Conservation (phyloP, 2,329 filamentous ascomycete species). For the Biscogniauxia sp. region DNA sequence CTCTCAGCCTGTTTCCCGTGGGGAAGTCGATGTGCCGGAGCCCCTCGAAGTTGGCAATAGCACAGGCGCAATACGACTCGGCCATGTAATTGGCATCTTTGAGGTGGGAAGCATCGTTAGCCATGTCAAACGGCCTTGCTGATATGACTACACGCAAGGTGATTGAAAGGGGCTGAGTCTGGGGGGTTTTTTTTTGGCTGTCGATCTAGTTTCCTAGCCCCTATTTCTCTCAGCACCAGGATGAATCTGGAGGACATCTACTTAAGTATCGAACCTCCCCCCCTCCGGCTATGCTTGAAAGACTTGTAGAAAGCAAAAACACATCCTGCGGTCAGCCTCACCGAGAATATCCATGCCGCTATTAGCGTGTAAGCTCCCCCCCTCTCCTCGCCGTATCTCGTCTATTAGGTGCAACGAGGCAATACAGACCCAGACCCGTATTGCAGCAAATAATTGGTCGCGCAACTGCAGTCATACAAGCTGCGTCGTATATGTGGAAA, state of each 20-base stretch:
- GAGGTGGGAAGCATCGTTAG: not conserved
- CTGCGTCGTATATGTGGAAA: too few species aligned
- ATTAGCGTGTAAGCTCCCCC: too few species aligned
- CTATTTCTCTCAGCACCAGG: not conserved
- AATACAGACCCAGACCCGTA: too few species aligned
- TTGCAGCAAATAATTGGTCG: too few species aligned
- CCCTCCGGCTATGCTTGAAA: too few species aligned
- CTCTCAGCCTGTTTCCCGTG: not conserved
- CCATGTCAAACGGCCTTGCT: not conserved
- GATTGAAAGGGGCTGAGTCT: not conserved
- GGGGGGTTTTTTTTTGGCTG: too few species aligned
- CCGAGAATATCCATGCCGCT: not conserved
- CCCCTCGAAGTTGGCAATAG: conserved; percentile 25
- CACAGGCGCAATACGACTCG: conserved; percentile 21
- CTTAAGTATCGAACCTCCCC: not conserved
- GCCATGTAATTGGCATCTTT: conserved; percentile 7
- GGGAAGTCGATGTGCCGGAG: conserved; percentile 6
- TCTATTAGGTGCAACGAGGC: too few species aligned
- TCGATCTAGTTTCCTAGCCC: too few species aligned
- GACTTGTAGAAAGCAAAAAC: too few species aligned
- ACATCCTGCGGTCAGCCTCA: not conserved
- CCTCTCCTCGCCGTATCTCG: too few species aligned
- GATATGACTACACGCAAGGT: not conserved
- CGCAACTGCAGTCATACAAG: too few species aligned
- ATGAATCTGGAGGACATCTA: not conserved